Percentiles rank a stretch among this genome's conserved stretches.
These are phyloP conservation scores for Coprinellus micaceus DNA, from an alignment of 768 basidiomycete genomes.

Conservation along the genomic window DNA sequence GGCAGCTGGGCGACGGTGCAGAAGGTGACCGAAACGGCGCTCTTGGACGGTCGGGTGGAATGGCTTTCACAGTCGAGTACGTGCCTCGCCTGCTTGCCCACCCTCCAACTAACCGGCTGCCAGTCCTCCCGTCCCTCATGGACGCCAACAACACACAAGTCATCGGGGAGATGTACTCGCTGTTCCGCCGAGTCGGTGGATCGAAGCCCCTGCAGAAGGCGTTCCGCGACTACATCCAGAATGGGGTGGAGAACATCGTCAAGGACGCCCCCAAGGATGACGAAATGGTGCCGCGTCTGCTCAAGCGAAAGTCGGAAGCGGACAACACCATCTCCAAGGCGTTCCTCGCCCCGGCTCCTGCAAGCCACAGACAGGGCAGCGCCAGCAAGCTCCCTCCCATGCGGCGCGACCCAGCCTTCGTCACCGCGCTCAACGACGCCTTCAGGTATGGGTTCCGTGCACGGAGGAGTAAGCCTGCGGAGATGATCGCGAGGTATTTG, in stretches of 20 bases:
- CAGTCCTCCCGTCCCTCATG: constrained; percentile 56
- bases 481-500: constrained; percentile 89
- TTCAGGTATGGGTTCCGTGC: constrained; percentile 73
- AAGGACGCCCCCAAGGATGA: constrained; percentile 61
- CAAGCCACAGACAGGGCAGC: not conserved
- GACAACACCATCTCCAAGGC: constrained; percentile 46
- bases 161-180: constrained; percentile 52
- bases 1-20: constrained; percentile 48
- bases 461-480: constrained; percentile 79
- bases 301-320: constrained; percentile 61
- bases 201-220: constrained; percentile 52
- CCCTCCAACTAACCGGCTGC: not conserved
- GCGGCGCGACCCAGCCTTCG: constrained; percentile 51
- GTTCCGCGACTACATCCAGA: constrained; percentile 52
- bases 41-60: constrained; percentile 41
- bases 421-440: constrained; percentile 66
- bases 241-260: constrained; percentile 60
- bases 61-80: constrained; percentile 35
- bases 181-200: constrained; percentile 58
- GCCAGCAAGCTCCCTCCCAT: constrained; percentile 20
- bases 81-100: constrained; percentile 11
- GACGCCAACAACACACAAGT: constrained; percentile 38
- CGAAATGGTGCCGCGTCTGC: constrained; percentile 70
- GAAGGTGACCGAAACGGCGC: constrained; percentile 49
- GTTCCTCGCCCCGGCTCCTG: constrained; percentile 35